Evolutionary conservation across 106 monocot species (phyloP).

Genomic region (Allium fistulosum): DNA sequence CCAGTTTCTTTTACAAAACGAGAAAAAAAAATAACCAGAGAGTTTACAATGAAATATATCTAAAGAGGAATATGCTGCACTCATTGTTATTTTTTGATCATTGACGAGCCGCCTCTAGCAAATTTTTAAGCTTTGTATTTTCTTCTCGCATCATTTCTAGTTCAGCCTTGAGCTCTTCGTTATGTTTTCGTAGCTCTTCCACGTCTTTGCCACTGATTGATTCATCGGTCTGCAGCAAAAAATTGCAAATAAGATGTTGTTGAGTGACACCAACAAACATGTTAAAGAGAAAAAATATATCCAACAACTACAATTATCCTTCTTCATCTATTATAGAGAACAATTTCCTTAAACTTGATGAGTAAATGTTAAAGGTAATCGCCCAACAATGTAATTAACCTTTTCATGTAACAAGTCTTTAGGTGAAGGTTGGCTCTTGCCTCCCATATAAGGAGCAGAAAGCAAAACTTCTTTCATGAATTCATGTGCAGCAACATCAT

Average conservation of each 20-base stretch:
- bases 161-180: conserved; percentile 30
- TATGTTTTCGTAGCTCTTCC: conserved; percentile 19
- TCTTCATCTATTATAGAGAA: neutral
- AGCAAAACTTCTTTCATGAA: conserved; percentile 63
- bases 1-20: neutral
- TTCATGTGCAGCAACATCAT: conserved; percentile 42
- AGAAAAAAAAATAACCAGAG: neutral
- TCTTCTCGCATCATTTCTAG: conserved; percentile 34
- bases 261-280: neutral
- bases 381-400: conserved; percentile 10
- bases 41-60: neutral
- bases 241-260: neutral
- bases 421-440: conserved; percentile 30
- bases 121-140: conserved; percentile 28
- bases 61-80: neutral
- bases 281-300: neutral
- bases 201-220: conserved; percentile 13
- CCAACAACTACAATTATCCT: neutral
- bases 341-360: neutral
- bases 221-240: conserved; percentile 13
- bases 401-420: conserved; percentile 6
- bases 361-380: no score
- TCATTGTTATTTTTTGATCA: neutral
- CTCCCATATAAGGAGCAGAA: conserved; percentile 49
- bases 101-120: neutral